Evolutionary conservation across 441 rosid species (phyloP).

Genomic region (Populus trichocarpa): DNA sequence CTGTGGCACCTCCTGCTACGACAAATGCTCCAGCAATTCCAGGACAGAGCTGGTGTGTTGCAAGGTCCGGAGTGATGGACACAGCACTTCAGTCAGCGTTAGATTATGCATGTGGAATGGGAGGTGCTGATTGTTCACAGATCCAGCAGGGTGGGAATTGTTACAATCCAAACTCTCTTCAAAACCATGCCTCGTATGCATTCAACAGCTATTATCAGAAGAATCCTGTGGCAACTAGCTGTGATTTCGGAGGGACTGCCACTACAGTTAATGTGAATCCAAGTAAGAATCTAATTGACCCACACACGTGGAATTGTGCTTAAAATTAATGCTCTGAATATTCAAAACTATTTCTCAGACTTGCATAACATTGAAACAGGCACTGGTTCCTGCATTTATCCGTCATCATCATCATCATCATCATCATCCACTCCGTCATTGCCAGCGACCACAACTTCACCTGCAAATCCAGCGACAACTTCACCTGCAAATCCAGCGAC

Average conservation of each 20-base stretch:
- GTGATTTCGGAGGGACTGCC: conserved; percentile 89
- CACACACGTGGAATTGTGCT: conserved; percentile 3
- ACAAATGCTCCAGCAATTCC: conserved; percentile 59
- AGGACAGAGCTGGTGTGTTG: conserved; percentile 94
- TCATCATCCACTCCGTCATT: conserved; percentile 43
- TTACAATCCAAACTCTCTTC: conserved; percentile 62
- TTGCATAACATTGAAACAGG: conserved; percentile 41
- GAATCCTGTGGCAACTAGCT: conserved; percentile 73
- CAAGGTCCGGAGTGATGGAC: conserved; percentile 53
- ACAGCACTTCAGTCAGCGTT: conserved; percentile 61
- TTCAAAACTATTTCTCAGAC: neutral
- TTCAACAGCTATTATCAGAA: conserved; percentile 94
- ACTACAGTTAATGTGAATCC: conserved; percentile 58
- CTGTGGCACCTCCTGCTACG: conserved; percentile 55
- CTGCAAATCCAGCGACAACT: conserved; percentile 14
- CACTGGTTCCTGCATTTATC: conserved; percentile 73
- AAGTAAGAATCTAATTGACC: conserved; percentile 46
- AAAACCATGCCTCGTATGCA: conserved; percentile 86
- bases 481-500: neutral
- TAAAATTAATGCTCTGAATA: neutral
- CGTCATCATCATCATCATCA: conserved; percentile 50
- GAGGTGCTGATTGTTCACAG: conserved; percentile 85
- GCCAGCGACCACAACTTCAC: conserved; percentile 31
- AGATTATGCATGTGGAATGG: conserved; percentile 95
- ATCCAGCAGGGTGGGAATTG: conserved; percentile 86